Evolutionary conservation across 768 basidiomycete species (phyloP), one percentile per base, ranked within the genome.

Genomic region (Clavaria fumosa): DNA sequence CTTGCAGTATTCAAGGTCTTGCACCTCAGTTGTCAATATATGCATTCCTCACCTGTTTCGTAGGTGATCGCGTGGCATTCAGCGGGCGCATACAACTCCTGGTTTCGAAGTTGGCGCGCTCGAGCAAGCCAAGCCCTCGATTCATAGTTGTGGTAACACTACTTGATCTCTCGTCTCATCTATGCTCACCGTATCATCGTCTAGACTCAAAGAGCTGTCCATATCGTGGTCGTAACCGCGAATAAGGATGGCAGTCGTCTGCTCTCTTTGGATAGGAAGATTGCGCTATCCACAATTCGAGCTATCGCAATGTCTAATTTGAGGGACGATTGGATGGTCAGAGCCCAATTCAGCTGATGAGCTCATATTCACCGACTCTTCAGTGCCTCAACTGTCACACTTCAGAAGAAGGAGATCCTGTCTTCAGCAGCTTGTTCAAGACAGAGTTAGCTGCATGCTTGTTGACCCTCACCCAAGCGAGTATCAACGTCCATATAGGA

Each of bases 291-390:
- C 7, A 89, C 83, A 4, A 93, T 97, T 55, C 79, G 77, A 53
- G 75, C 71, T 40, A 74, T 99, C 36, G 74, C 74, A 1, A 67
- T 96, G 71, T 90, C 93, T 7, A 89, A 68, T 55, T 59, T 97
- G 18, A 67, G 85, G 34, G 95, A 99, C 46, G 95, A 97, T 53
- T 99, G 91, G 84, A 67, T 97, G 59, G 90, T 88, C 57, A 43
- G 72, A 52, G n/a, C 21, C n/a, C 14, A 26, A 11, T 20, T 23
- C 11, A 18, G 11, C 9, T 23, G 36, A 18, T 38, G 2, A 9
- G n/a, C n/a, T 12, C 15, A 21, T 18, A 15, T 30, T 35, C 22
- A 37, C 7, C 33, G 21, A 23, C 35, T 6, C 22, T 3, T 45
- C n/a, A 89, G 89, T 72, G 69, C 1, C 57, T 97, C 51, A 91